phyloP scores from a whole-genome alignment of 2,329 filamentous ascomycete genomes.

The Penicillium sp. region DNA sequence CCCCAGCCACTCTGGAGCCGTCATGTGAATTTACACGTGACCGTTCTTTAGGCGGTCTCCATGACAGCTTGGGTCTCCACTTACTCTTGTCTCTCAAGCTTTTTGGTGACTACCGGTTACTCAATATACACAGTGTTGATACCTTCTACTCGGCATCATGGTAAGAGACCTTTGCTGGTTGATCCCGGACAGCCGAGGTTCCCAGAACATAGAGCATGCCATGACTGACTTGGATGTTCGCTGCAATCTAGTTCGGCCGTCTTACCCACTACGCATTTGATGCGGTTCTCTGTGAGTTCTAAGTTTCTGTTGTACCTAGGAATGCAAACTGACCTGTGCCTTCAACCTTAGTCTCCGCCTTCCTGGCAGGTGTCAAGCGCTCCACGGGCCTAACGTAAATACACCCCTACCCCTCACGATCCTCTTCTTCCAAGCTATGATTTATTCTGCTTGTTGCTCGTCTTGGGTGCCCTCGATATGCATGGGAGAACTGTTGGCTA shows the following conservation, averaged over 20 bases:
- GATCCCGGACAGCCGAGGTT: background rate
- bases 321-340: slow-evolving; percentile 6
- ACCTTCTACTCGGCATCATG: slow-evolving; percentile 12
- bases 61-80: background rate
- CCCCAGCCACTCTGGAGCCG: slow-evolving; percentile 13
- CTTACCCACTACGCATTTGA: slow-evolving; percentile 30
- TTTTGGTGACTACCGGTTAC: background rate
- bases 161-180: slow-evolving; percentile 10
- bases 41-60: slow-evolving; percentile 2
- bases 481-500: slow-evolving; percentile 20
- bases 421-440: slow-evolving; percentile 1
- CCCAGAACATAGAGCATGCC: background rate
- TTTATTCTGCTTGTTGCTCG: background rate
- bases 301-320: background rate
- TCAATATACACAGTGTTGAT: background rate
- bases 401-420: slow-evolving; percentile 23
- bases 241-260: slow-evolving; percentile 22
- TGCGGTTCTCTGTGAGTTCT: slow-evolving; percentile 25
- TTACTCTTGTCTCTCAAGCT: background rate
- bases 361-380: slow-evolving; percentile 94
- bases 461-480: background rate
- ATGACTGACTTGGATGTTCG: slow-evolving; percentile 3
- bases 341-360: slow-evolving; percentile 71
- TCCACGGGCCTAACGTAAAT: slow-evolving; percentile 97
- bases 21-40: slow-evolving; percentile 19